These are phyloP conservation scores for Rosa multiflora DNA, from an alignment of 306 rosid species.

Conservation along the genomic window DNA sequence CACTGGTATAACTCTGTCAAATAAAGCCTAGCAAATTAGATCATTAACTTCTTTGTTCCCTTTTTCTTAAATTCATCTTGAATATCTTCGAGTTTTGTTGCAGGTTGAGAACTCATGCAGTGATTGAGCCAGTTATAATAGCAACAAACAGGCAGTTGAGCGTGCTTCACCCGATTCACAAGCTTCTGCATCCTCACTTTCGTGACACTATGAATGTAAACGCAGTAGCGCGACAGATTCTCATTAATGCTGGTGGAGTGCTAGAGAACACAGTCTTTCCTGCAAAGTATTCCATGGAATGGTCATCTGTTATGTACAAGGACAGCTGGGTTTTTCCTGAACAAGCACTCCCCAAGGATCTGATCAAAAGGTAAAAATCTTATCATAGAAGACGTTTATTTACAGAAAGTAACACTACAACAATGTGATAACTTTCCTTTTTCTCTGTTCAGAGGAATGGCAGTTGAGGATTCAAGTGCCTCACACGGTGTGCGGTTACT, in stretches of 20 bases:
- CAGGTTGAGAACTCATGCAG: constrained; percentile 86
- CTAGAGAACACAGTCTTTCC: constrained; percentile 64
- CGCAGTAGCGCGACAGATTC: constrained; percentile 62
- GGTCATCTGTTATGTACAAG: constrained; percentile 69
- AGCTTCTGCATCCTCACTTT: constrained; percentile 72
- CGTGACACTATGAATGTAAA: constrained; percentile 86
- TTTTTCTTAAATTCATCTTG: not conserved
- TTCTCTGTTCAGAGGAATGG: constrained; percentile 57
- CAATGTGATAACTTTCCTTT: not conserved
- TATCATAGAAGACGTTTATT: not conserved
- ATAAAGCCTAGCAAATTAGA: constrained; percentile 6
- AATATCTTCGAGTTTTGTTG: constrained; percentile 1
- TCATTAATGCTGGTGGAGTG: constrained; percentile 66
- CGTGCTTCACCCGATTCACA: constrained; percentile 76
- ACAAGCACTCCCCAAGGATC: constrained; percentile 74
- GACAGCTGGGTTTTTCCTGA: constrained; percentile 64
- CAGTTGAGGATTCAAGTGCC: constrained; percentile 49
- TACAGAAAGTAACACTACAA: not conserved
- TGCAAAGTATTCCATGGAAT: constrained; percentile 58
- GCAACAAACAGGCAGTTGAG: constrained; percentile 77
- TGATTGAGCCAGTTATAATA: constrained; percentile 77
- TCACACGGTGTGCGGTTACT: constrained; percentile 58
- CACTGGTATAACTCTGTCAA: constrained; percentile 53
- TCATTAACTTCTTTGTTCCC: not conserved
- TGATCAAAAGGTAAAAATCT: constrained; percentile 61